Evolutionary conservation across 2,329 filamentous ascomycete species (phyloP), one percentile per base, ranked within the genome.

Genomic region (Aspergillus aculeatinus): DNA sequence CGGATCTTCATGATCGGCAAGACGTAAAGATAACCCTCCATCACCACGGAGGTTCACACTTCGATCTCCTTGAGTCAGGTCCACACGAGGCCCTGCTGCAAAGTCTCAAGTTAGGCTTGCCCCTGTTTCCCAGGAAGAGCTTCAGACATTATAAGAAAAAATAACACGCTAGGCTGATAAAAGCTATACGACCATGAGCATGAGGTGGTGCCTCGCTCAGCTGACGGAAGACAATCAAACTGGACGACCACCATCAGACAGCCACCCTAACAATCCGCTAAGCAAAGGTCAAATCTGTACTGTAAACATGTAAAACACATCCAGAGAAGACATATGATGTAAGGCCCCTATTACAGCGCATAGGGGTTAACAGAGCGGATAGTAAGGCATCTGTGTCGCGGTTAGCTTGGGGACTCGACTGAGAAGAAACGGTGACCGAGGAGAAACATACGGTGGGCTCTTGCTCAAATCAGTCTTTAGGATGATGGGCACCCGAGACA

Each of bases 381-480:
- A 44, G 80, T 82, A 57, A 82, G 72, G 68, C 79, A 81, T 64
- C 78, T 81, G 63, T 12, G 58, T 19, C 10, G 56, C 27, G 1
- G 64, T 75, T 63, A 75, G 72, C 59, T 59, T 48, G 59, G 27
- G 47, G 21, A 31, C 14, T 31, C 3, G n/a, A 33, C 16, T 29
- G 56, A 57, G 19, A 12, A 51, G 33, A 7, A 55, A 42, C 48
- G 60, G 47, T 14, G 1, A 31, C n/a, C 3, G 16, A 39, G 12
- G 60, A 25, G 47, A 51, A 48, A 94, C 95, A 88, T 90, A 99
- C 93, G 95, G 95, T 80, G 95, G 95, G 81, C 94, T 98, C 90
- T 99, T 99, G 80, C 85, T 91, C 72, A 99, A 85, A 80, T 99
- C 95, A 66, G 95, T 98, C 88, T 96, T 98, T 72, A 99, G 81